Base-by-base conservation (phyloP, 1,284 basidiomycete species). In the Violaceomyces palustris region DNA sequence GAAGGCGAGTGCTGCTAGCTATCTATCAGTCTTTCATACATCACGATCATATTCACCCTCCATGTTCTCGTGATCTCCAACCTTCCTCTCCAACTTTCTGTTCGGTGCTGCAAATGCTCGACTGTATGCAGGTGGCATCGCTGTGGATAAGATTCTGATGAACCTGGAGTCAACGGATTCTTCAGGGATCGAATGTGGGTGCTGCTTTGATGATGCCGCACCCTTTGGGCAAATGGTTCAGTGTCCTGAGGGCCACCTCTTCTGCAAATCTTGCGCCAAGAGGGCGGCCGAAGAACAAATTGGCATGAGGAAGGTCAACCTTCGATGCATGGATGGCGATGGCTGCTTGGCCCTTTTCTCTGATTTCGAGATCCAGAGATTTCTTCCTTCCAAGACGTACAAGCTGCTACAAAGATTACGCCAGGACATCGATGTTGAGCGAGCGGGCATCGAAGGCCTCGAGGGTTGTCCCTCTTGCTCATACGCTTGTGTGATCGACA, bases 181-280 rank as follows among this genome's bases (percentile, higher is more conserved):
- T 4, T n/a, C 37, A 12, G 37, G 37, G 9, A 29, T 66, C 44
- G 67, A 70, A 18, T 71, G 68, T 38, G 61, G 62, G 0, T 67
- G 67, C 39, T 69, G 68, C 45, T 71, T 59, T 31, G 35, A 42
- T 31, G 62, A 67, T 8, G 9, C 7, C 15, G 14, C 30, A 11
- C n/a, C 30, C n/a, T 19, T 15, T 3, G 8, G 11, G 32, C 2
- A 85, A 58, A 85, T 89, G 82, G 78, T 86, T 3, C 86, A 90
- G 73, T 91, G 89, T 60, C 82, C 83, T 0, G 87, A 89, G 38
- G 83, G 85, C 0, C 85, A 87, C 67, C 77, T 85, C 4, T 87
- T 87, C 73, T 87, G 85, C 68, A 75, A 67, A 17, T 69, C 75
- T 0, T 87, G 85, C 67, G 77, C 83, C 62, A 77, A 70, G 12